Evolutionary conservation across 2,329 filamentous ascomycete genomes (phyloP), one percentile per base, ranked within the genome.

Genomic region (Aureobasidium leucospermi): DNA sequence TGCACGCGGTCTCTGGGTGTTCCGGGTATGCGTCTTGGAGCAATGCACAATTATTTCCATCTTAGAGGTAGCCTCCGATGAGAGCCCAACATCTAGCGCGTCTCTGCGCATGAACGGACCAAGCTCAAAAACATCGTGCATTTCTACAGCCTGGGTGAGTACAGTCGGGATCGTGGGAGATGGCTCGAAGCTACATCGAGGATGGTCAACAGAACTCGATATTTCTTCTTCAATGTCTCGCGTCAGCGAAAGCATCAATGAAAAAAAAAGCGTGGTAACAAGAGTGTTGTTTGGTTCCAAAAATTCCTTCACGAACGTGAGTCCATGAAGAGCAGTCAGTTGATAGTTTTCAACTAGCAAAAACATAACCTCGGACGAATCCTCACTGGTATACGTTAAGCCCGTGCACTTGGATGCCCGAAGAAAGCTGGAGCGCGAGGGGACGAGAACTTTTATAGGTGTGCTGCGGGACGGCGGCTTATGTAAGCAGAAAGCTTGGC

Each of bases 261-360:
- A 84, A 82, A 81, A 78, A 19, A 75, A 69, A 69, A 65, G 41
- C 64, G 42, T 28, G 68, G 65, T 73, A 67, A 71, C 63, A 64
- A 65, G 68, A 52, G 23, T 52, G 19, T 52, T 52, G 48, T 41
- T 28, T 52, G 36, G 68, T 79, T 82, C 77, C 86, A 90, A 90
- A 90, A 86, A 90, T 90, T 90, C 87, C 86, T 81, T 81, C 78
- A 77, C 83, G 82, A 81, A 13, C 34, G n/a, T 36, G 79, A 81
- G 82, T 81, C 85, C 84, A 82, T 81, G 76, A 81, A 79, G 79
- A 91, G 87, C 80, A 80, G 87, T 89, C 87, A 88, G 67, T 68
- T 83, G 80, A 79, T 88, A 89, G 86, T 88, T 89, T 88, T 88
- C 86, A 89, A 89, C 86, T 88, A 90, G 87, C 87, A 90, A 89